Percentiles rank a stretch among this genome's conserved stretches.
These are phyloP conservation scores for Cordyceps tenuipes DNA, from an alignment of 2,329 filamentous ascomycete genomes.

Conservation along the genomic window DNA sequence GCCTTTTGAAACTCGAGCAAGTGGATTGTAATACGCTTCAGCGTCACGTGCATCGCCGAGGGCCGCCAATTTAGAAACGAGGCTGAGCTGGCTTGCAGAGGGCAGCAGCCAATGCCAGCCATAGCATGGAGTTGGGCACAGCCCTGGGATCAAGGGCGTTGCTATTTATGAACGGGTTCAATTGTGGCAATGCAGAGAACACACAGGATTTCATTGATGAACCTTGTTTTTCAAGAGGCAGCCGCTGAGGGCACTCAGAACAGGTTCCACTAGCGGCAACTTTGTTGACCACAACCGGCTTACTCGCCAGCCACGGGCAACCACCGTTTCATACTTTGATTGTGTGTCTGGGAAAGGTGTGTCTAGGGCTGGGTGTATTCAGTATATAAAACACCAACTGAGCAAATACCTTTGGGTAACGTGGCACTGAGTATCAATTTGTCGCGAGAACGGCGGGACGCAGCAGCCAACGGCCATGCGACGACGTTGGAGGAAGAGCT, in stretches of 20 bases:
- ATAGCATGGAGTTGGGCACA: background rate
- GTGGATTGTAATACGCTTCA: background rate
- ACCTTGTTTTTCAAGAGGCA: background rate
- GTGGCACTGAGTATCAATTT: background rate
- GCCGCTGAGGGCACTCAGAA: background rate
- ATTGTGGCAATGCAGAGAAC: background rate
- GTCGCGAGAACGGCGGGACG: background rate
- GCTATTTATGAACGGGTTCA: background rate
- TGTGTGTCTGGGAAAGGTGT: too few species aligned
- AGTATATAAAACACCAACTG: too few species aligned
- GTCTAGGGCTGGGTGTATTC: too few species aligned
- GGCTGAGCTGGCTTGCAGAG: background rate
- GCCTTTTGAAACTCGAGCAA: too few species aligned
- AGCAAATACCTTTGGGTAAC: too few species aligned
- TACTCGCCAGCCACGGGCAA: too few species aligned
- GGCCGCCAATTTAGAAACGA: background rate
- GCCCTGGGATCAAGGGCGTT: background rate
- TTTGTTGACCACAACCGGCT: background rate
- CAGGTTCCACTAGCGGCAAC: background rate
- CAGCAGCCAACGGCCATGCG: background rate
- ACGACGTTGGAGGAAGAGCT: background rate
- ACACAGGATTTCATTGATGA: background rate
- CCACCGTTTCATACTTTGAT: too few species aligned
- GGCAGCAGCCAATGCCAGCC: background rate
- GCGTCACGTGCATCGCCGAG: background rate